Percentiles rank a stretch among this genome's conserved stretches.
phyloP scores from a whole-genome alignment of 2,329 filamentous ascomycete genomes.

The Thielaviopsis ethacetica region DNA sequence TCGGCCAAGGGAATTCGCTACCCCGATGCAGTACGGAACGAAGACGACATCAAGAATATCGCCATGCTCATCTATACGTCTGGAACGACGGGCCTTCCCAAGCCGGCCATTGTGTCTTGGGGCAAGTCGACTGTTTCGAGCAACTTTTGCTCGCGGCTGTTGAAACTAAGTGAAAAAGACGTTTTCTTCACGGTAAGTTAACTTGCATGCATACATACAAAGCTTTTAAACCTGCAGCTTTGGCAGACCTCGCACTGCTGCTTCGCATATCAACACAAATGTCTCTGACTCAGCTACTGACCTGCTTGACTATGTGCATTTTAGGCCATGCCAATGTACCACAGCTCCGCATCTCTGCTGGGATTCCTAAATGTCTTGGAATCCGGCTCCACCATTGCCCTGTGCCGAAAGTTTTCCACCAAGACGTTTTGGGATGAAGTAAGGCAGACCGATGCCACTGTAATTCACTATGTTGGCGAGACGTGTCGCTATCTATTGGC shows the following conservation, averaged over 20 bases:
- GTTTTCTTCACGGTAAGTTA: conserved; percentile 54
- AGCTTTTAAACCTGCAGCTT: background rate
- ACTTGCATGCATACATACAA: background rate
- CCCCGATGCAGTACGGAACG: conserved; percentile 38
- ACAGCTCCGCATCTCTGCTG: conserved; percentile 60
- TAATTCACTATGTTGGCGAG: conserved; percentile 79
- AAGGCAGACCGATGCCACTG: conserved; percentile 51
- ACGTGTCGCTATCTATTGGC: conserved; percentile 69
- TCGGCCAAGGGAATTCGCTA: conserved; percentile 36
- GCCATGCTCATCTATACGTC: conserved; percentile 70
- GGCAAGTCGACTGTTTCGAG: conserved; percentile 41
- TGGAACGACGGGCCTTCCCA: conserved; percentile 72
- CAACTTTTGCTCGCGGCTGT: conserved; percentile 35
- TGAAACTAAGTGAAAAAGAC: conserved; percentile 44
- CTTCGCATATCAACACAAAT: background rate
- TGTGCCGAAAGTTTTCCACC: conserved; percentile 66
- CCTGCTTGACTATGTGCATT: background rate
- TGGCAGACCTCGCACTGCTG: background rate
- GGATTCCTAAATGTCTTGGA: conserved; percentile 47
- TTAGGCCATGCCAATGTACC: conserved; percentile 77
- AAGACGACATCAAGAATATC: conserved; percentile 37
- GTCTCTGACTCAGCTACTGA: conserved; percentile 5
- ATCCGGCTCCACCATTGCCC: conserved; percentile 46
- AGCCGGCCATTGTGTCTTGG: conserved; percentile 64
- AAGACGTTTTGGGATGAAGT: conserved; percentile 63